Evolutionary conservation across 352 stramenopile genomes (phyloP).

Genomic region (Pythium guiyangense): DNA sequence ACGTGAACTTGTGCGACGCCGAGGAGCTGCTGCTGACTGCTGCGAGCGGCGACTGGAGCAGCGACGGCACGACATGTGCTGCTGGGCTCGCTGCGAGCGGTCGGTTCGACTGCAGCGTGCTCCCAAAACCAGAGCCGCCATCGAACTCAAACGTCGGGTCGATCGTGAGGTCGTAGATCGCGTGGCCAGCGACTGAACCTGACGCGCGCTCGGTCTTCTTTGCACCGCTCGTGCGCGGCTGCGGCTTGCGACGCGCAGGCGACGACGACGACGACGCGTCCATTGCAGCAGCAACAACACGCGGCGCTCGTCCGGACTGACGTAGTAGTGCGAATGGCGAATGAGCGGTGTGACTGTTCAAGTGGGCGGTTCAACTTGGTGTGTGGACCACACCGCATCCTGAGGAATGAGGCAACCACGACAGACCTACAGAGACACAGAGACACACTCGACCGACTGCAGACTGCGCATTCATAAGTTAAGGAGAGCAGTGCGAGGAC

Average conservation of each 20-base stretch:
- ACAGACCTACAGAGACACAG: no score
- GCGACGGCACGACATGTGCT: conserved; percentile 6
- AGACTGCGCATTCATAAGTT: neutral
- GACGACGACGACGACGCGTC: neutral
- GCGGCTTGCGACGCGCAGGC: neutral
- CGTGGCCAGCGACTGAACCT: neutral
- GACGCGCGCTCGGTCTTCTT: neutral
- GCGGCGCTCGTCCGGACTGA: neutral
- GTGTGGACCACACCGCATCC: no score
- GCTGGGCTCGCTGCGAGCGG: conserved; percentile 35
- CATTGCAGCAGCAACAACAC: neutral
- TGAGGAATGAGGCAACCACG: no score
- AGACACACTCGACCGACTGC: no score
- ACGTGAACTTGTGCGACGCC: conserved; percentile 54
- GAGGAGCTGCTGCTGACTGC: neutral
- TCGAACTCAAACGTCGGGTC: conserved; percentile 72
- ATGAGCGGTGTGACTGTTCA: no score
- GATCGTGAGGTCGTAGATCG: conserved; percentile 31
- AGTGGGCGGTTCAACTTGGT: no score
- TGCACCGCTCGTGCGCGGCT: neutral
- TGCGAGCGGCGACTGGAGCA: conserved; percentile 15
- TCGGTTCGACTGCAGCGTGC: conserved; percentile 50
- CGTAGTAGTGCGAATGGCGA: neutral
- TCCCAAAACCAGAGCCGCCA: conserved; percentile 55
- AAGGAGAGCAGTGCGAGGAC: neutral